Conservation (phyloP, 169 alveolate species). For the Eimeria brunetti region DNA sequence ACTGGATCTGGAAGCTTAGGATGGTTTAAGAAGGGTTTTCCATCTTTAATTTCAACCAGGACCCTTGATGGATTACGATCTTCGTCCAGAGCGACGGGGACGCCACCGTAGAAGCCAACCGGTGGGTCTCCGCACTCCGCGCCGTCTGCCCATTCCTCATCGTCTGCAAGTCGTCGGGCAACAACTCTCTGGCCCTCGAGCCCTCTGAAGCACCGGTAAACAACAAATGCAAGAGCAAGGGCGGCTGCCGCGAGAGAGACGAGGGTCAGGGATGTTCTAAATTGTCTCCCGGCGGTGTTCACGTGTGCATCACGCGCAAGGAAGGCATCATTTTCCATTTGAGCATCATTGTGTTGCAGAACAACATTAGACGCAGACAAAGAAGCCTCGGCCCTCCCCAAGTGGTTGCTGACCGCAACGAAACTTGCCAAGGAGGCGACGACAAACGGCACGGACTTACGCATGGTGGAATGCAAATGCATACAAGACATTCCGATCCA, state of each 20-base stretch:
- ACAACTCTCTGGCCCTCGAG: neutral
- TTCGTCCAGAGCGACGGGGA: neutral
- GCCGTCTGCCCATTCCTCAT: neutral
- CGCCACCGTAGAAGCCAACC: neutral
- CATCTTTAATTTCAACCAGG: neutral
- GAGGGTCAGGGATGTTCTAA: neutral
- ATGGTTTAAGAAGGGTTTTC: neutral
- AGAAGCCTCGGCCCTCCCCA: neutral
- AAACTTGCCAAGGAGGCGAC: neutral
- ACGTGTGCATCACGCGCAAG: neutral
- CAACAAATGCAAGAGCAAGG: neutral
- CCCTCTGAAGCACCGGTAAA: neutral
- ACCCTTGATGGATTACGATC: neutral
- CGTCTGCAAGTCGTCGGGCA: constrained; percentile 4
- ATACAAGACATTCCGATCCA: neutral
- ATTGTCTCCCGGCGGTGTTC: neutral
- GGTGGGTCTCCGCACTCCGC: neutral
- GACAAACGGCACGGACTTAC: neutral
- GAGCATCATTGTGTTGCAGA: neutral
- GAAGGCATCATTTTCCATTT: neutral
- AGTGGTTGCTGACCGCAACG: neutral
- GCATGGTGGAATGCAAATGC: neutral
- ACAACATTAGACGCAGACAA: neutral
- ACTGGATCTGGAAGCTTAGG: neutral
- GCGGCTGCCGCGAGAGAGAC: neutral